These are phyloP conservation scores for Candida verbasci DNA, from an alignment of 805 yeast species.

Conservation along the genomic window DNA sequence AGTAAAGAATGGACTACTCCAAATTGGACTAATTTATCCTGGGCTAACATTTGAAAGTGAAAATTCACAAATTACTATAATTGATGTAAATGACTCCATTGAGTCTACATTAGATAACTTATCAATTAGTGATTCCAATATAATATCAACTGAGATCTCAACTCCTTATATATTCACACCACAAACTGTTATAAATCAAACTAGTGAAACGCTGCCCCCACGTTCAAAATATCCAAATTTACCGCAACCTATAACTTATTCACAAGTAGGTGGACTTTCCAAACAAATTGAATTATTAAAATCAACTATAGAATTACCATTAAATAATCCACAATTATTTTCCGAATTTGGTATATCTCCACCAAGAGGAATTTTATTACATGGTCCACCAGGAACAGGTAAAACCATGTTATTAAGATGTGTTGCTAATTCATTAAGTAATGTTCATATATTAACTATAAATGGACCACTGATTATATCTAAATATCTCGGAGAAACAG, in stretches of 20 bases:
- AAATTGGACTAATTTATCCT: conserved; percentile 59
- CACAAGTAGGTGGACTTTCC: conserved; percentile 72
- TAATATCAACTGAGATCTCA: conserved; percentile 21
- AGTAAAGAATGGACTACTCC: conserved; percentile 40
- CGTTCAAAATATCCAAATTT: conserved; percentile 37
- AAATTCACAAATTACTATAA: conserved; percentile 18
- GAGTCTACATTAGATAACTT: conserved; percentile 32
- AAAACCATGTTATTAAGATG: conserved; percentile 84
- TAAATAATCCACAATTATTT: conserved; percentile 72
- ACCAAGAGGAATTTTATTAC: conserved; percentile 87
- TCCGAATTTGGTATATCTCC: conserved; percentile 85
- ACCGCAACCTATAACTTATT: conserved; percentile 43
- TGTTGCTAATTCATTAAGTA: conserved; percentile 62
- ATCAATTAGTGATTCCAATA: conserved; percentile 19
- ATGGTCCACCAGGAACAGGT: conserved; percentile 98
- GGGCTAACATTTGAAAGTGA: conserved; percentile 34
- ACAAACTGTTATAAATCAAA: conserved; percentile 1
- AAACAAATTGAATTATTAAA: conserved; percentile 58
- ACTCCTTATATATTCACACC: conserved; percentile 43
- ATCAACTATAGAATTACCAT: conserved; percentile 73
- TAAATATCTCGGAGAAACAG: conserved; percentile 93
- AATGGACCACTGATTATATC: conserved; percentile 92
- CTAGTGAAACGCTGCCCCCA: conserved; percentile 10
- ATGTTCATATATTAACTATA: conserved; percentile 81
- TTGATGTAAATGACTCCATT: conserved; percentile 28